Percentiles rank a stretch among this genome's conserved stretches.
phyloP scores from a whole-genome alignment of 805 yeast species.

The Candida jianshihensis region DNA sequence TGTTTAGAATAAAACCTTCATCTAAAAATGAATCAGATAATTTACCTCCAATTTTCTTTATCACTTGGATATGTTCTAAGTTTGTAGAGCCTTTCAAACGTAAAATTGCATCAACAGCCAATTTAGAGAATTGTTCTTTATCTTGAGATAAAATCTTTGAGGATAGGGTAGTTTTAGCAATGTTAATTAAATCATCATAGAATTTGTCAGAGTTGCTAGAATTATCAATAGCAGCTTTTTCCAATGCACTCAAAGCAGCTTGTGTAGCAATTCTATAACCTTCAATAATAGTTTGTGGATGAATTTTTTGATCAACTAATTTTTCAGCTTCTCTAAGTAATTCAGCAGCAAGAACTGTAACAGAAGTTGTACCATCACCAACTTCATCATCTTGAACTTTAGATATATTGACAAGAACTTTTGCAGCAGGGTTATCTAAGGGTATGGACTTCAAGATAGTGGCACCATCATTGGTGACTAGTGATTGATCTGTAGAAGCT shows the following conservation, averaged over 20 bases:
- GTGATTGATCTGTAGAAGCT: constrained; percentile 66
- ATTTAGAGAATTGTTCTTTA: constrained; percentile 77
- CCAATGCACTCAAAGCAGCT: constrained; percentile 81
- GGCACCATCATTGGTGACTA: constrained; percentile 98
- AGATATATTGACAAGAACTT: constrained; percentile 87
- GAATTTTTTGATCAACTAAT: constrained; percentile 85
- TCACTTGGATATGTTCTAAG: constrained; percentile 89
- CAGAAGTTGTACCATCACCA: constrained; percentile 98
- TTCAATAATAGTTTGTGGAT: constrained; percentile 95
- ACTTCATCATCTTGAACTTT: constrained; percentile 97
- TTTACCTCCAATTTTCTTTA: constrained; percentile 90
- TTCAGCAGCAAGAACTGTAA: constrained; percentile 86
- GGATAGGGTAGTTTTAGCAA: constrained; percentile 89
- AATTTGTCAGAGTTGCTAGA: constrained; percentile 61
- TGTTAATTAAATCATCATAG: constrained; percentile 71
- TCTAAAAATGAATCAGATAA: constrained; percentile 88
- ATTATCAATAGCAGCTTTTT: constrained; percentile 71
- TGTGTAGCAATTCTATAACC: constrained; percentile 86
- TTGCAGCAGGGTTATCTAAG: constrained; percentile 95
- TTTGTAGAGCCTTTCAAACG: constrained; percentile 83
- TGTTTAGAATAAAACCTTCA: constrained; percentile 90
- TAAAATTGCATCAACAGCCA: constrained; percentile 92
- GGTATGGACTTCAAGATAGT: constrained; percentile 92
- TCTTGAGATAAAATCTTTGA: constrained; percentile 94
- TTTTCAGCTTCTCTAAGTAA: constrained; percentile 90